phyloP scores from a whole-genome alignment of 2,329 filamentous ascomycete species.

The Colletotrichum sublineola region DNA sequence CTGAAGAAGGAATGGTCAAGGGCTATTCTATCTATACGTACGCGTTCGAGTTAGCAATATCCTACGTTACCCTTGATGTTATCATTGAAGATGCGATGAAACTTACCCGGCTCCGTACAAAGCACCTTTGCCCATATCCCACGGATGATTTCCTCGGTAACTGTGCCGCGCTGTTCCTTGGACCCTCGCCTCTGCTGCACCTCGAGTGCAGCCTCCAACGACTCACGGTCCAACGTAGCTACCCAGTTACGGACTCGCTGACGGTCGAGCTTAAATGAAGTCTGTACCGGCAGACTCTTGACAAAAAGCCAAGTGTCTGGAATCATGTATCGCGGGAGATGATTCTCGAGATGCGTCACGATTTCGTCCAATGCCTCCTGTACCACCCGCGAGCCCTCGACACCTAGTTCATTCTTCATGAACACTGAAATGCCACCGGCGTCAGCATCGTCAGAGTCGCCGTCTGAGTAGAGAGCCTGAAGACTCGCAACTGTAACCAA shows the following conservation, averaged over 20 bases:
- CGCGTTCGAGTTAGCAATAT: neutral
- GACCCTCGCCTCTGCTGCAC: neutral
- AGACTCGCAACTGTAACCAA: constrained; percentile 30
- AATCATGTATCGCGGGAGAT: constrained; percentile 45
- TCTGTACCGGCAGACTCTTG: constrained; percentile 38
- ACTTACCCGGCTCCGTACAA: constrained; percentile 48
- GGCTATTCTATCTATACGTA: constrained; percentile 53
- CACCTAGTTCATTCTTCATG: neutral
- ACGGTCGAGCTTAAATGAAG: constrained; percentile 44
- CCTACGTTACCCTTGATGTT: neutral
- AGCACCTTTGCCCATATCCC: constrained; percentile 55
- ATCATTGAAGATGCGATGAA: fast-evolving
- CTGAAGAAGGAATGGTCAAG: constrained; percentile 71
- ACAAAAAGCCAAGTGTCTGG: constrained; percentile 43
- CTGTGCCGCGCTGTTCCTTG: neutral
- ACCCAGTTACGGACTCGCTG: constrained; percentile 17
- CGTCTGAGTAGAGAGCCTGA: neutral
- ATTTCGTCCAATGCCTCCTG: neutral
- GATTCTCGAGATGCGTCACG: neutral
- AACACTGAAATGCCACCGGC: neutral
- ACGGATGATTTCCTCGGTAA: constrained; percentile 6
- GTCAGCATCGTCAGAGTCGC: neutral
- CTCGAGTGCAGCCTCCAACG: neutral
- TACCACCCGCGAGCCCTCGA: neutral
- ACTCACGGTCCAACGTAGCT: constrained; percentile 3